Base-by-base conservation (phyloP, 768 basidiomycete species). In the Postia placenta region DNA sequence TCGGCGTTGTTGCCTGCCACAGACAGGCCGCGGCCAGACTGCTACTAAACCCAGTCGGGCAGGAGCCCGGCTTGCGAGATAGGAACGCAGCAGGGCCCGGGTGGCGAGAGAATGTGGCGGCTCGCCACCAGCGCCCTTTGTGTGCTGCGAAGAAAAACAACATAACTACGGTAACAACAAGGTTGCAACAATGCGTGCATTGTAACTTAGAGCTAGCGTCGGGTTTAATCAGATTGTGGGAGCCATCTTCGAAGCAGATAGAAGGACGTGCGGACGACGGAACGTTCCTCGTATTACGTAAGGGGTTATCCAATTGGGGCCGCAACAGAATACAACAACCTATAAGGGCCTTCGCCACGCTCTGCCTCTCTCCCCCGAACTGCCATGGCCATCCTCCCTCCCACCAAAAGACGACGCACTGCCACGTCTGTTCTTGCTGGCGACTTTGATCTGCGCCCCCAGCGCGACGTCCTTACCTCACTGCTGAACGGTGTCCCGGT, bases 351-450 rank as follows among this genome's bases (percentile, higher is more conserved):
- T 56, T 55, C 56, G 49, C 59, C 58, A 57, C 58, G 58, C 58
- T 55, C 58, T 53, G 52, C 48, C 50, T 49, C 56, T 56, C 50
- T 50, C 51, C 49, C 52, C 49, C 61, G 52, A 54, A 45, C 45
- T 50, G 49, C 51, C 37, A 52, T 52, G 56, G 47, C 53, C 45
- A 41, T 55, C 48, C 50, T 47, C 9, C 51, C 47, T 11, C 48
- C 48, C 23, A 48, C 47, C 42, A 58, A 58, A 51, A 48, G 57
- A 22, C 72, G 75, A 19, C 83, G 88, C 50, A 83, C 77, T 42
- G 88, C 88, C 38, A 91, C 88, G 6, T 63, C 80, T 7, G 83
- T 90, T 36, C 77, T 89, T 67, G 80, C 86, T 0, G 88, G 88
- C 56, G 69, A 74, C 61, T 88, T 87, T 64, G 88, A 90, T 69